Base-by-base conservation (phyloP, 192 early-diverging fungal species). In the Coemansia sp. region DNA sequence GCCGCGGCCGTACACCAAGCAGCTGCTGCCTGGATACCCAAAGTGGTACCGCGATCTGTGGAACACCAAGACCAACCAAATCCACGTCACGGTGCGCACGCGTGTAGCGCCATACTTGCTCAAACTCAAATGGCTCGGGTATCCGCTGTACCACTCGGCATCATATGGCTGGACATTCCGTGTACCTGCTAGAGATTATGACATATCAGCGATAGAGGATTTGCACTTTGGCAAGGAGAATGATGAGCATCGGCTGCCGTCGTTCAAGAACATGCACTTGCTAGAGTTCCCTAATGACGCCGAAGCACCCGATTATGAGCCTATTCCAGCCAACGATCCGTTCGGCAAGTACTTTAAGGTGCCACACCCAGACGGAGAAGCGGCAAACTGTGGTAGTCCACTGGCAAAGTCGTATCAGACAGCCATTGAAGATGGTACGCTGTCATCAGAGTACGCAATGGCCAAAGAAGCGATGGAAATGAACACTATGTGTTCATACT, bases 341-440 rank as follows among this genome's bases (percentile, higher is more conserved):
- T 58, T 44, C 49, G 46, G 49, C 0, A 67, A 62, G 20, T 91
- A 90, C 53, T 86, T 87, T 55, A 86, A 86, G 23, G 70, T 98
- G 0, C 97, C 97, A 11, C 95, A 99, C 74, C 86, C 88, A 20
- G 87, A 88, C 47, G 95, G 95, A 20, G 90, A 92, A 17, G 72
- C 73, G 0, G 76, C 80, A 0, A 92, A 92, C 70, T 89, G 87
- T 63, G 92, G 91, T 4, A 94, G 89, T 57, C 95, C 95, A 10
- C 76, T 98, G 24, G 79, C 88, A n/a, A 96, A 96, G 66, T 73
- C 85, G 2, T 97, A 90, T 70, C 78, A 92, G 23, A 58, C 71
- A 1, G 81, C 85, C 5, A 93, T 96, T 61, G 95, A 98, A 47
- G 84, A 88, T 14, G 88, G 88, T 15, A 84, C 86, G 12, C 78